Base-by-base conservation (phyloP, 768 basidiomycete species). In the Tricholoma hemisulphureum region DNA sequence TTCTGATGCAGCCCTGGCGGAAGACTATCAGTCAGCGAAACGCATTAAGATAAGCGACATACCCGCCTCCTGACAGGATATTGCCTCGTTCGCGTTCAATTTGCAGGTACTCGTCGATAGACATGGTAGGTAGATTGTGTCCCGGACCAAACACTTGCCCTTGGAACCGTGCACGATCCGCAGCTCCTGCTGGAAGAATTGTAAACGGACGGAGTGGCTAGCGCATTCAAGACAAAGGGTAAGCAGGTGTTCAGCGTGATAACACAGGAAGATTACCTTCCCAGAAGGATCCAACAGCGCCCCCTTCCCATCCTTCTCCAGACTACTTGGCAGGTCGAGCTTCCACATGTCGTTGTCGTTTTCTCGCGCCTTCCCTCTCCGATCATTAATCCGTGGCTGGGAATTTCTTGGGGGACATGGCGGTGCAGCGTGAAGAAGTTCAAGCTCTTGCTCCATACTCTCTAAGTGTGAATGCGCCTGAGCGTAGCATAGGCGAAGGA, bases 121-220 rank as follows among this genome's bases (percentile, higher is more conserved):
- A 83, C 97, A 99, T 98, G 0, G 93, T 95, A 4, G 97, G 97
- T 29, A 98, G 75, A 41, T 88, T 83, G 66, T 97, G 85, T 10
- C 83, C 84, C 13, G 92, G 83, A 14, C 87, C 83, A 73, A 98
- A 98, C 3, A 98, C 95, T 65, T 91, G 85, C 2, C 82, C 73
- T 67, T 88, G 87, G 6, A 97, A 67, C 23, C 86, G 82, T 39
- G 86, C 79, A 57, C 95, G 86, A 63, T 95, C 82, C 18, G 79
- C 70, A 41, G 80, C 74, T 29, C 82, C 80, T 2, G 89, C 83
- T 0, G 95, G 93, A 13, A 98, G 78, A 58, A 99, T 94, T 0
- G 91, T 95, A 71, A 99, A 98, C 14, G 96, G 93, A 32, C 89
- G 84, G 55, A 97, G 76, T 13, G 93, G 92, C 91, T 97, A 60